Evolutionary conservation across 2,329 filamentous ascomycete species (phyloP), one percentile per base, ranked within the genome.

Genomic region (Sclerotinia sclerotiorum): DNA sequence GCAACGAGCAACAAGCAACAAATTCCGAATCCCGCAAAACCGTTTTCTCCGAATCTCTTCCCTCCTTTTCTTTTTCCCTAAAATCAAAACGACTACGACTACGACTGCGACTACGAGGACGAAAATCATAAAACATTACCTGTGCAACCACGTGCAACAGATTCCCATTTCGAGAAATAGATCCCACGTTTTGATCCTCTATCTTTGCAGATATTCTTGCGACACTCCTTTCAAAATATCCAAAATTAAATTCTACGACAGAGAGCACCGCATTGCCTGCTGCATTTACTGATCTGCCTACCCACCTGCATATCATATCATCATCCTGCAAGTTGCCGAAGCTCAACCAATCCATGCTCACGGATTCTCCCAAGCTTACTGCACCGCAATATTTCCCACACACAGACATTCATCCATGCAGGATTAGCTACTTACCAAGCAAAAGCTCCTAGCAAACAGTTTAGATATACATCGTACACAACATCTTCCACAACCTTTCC

Each of bases 231-330:
- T 8, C 24, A 17, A n/a, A 49, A 48, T 29, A 32, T n/a, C 42
- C 27, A 15, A 24, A 24, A 49, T 35, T 35, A 32, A 57, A 62
- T 62, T 62, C 60, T 62, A 62, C 60, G 60, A 39, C 42, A n/a
- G 17, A 62, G 46, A 11, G 46, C 27, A 62, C 60, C 21, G 17
- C 46, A 62, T 62, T 39, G 21, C n/a, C 11, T 49, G 58, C 44
- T 61, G 58, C 29, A 61, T 29, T 19, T 61, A 24, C 58, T 29
- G 39, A 24, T 60, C 56, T 49, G 60, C 60, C 46, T 62, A 62
- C 29, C 46, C 60, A 51, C 60, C 60, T 62, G 60, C 29, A 62
- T 51, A 62, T 39, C 46, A 62, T 51, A 62, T 62, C 60, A 62
- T 62, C 58, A 51, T 39, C 42, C 60, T 51, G 58, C 58, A 35